Percentiles rank a stretch among this genome's conserved stretches.
phyloP scores from a whole-genome alignment of 2,329 filamentous ascomycete species.

The Aspergillus felis region DNA sequence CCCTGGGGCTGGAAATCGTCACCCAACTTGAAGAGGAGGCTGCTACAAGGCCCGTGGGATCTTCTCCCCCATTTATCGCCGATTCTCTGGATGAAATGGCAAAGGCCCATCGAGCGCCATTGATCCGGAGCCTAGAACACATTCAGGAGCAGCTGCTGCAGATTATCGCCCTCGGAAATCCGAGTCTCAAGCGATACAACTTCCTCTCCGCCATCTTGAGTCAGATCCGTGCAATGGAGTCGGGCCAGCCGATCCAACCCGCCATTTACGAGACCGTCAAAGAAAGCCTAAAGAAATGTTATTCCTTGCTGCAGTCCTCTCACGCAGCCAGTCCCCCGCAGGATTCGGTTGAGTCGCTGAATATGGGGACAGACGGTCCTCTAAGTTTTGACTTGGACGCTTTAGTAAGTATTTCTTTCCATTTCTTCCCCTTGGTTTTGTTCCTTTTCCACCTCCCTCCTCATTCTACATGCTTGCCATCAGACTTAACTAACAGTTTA shows the following conservation, averaged over 20 bases:
- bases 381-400: background rate
- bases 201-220: constrained; percentile 11
- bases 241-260: constrained; percentile 2
- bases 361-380: background rate
- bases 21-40: constrained; percentile 21
- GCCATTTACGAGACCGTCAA: constrained; percentile 12
- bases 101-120: constrained; percentile 9
- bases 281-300: constrained; percentile 4
- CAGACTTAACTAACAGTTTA: background rate
- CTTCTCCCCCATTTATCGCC: background rate
- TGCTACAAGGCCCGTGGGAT: background rate
- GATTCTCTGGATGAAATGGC: constrained; percentile 11
- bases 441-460: background rate
- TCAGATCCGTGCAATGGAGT: constrained; percentile 15
- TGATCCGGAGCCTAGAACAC: constrained; percentile 15
- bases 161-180: constrained; percentile 15
- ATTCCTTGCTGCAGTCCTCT: background rate
- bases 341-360: background rate
- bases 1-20: constrained; percentile 18
- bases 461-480: background rate
- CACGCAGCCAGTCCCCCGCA: background rate
- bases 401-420: constrained; percentile 4
- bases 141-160: constrained; percentile 18
- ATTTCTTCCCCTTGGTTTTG: background rate
- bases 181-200: constrained; percentile 15